Conservation (phyloP, 768 basidiomycete genomes). For the Trametopsis cervina region DNA sequence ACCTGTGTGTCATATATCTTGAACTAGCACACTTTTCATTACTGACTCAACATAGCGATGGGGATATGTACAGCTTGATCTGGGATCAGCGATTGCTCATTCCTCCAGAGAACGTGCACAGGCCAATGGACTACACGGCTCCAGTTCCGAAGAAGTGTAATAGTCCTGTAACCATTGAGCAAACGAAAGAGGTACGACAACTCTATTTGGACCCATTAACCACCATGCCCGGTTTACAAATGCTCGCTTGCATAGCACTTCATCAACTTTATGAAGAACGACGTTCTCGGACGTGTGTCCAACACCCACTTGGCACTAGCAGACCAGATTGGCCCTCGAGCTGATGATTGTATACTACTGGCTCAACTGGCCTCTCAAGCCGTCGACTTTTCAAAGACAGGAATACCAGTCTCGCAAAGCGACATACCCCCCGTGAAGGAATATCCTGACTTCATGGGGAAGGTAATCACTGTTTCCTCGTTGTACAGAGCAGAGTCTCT, state of each 20-base stretch:
- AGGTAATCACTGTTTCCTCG: neutral
- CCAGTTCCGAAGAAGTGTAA: neutral
- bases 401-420: neutral
- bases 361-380: constrained; percentile 8
- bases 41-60: constrained; percentile 1
- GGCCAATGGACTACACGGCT: constrained; percentile 11
- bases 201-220: too few relatives aligned
- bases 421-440: constrained; percentile 1
- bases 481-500: neutral
- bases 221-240: neutral
- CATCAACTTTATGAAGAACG: constrained; percentile 8
- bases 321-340: neutral
- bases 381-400: constrained; percentile 11
- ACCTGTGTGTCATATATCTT: constrained; percentile 2
- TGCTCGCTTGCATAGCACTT: constrained; percentile 5
- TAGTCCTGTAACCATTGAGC: constrained; percentile 5
- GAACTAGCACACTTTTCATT: neutral
- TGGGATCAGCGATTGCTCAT: constrained; percentile 9
- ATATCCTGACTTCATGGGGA: constrained; percentile 13
- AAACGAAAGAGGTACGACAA: constrained; percentile 9
- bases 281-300: constrained; percentile 9
- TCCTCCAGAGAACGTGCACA: neutral
- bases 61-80: constrained; percentile 8
- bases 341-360: constrained; percentile 1
- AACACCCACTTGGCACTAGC: constrained; percentile 11